These are phyloP conservation scores for Salicornia ramosissima DNA, from an alignment of 148 eudicot species.

Conservation along the genomic window DNA sequence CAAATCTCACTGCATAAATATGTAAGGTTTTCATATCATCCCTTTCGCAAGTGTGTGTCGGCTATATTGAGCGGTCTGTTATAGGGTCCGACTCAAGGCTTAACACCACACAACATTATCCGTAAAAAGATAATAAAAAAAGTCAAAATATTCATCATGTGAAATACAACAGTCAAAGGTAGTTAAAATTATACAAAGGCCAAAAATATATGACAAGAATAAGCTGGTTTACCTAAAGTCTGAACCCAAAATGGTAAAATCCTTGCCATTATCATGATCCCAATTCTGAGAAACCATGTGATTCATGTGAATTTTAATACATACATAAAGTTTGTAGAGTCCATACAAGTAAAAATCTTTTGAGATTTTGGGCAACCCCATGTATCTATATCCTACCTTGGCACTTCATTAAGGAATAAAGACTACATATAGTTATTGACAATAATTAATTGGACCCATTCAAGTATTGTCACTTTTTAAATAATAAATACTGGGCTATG, in stretches of 20 bases:
- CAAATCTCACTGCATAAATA: no score
- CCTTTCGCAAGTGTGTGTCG: no score
- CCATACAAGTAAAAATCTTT: neutral
- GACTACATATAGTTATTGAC: slow-evolving; percentile 10
- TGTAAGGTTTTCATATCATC: no score
- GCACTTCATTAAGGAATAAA: slow-evolving; percentile 23
- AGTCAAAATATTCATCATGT: slow-evolving; percentile 4
- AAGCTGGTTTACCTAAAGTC: neutral
- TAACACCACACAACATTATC: no score
- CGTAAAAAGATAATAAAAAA: no score
- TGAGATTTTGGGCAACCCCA: slow-evolving; percentile 9
- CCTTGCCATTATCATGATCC: neutral
- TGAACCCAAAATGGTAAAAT: slow-evolving; percentile 11
- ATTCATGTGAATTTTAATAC: slow-evolving; percentile 13
- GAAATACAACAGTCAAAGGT: slow-evolving; percentile 16
- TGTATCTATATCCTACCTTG: slow-evolving; percentile 13
- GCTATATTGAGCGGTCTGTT: no score
- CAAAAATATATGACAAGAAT: slow-evolving; percentile 5
- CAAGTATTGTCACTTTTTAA: neutral
- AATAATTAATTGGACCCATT: slow-evolving; percentile 13
- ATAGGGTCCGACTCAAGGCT: no score
- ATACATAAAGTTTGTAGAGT: neutral
- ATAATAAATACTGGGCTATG: no score
- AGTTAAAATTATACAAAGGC: slow-evolving; percentile 8
- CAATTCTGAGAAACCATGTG: slow-evolving; percentile 17